Evolutionary conservation across 1,139 yeast species (phyloP), one percentile per base, ranked within the genome.

Genomic region (Sporopachydermia cereana): DNA sequence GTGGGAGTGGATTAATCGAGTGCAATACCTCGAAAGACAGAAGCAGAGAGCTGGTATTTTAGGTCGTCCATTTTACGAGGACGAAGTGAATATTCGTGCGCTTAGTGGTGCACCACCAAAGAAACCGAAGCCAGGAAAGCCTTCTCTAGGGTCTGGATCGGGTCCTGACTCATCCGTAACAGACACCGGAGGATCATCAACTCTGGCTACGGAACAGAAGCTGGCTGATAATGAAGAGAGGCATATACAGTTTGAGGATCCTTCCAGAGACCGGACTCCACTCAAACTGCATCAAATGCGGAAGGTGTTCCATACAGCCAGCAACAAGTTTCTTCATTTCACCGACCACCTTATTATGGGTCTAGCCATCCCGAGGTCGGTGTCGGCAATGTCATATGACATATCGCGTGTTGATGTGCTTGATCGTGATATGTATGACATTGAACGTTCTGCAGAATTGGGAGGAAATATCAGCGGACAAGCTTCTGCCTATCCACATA

Each of bases 1-100:
- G 0, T 85, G 95, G 94, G 93, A 82, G 60, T 85, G 95, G 94
- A 75, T 85, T 50, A 86, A 84, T 56, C 71, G 84, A 50, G 72
- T 81, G 45, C 74, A 74, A 48, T 64, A 71, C 14, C 63, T 79
- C 24, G 81, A 80, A 64, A 74, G 74, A 52, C 70, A 69, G n/a
- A 74, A 74, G 49, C 94, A 85, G 53, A 78, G 79, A 45, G 80
- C 77, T 48, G 94, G 95, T 1, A 77, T 86, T 2, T 62, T 86
- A 44, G 96, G 96, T 0, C 67, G 95, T 50, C 76, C 80, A 31
- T 74, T 83, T 43, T 83, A 78, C 57, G 91, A 82, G 50, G 93
- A 84, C 49, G 85, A 79, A 49, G 47, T 43, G n/a, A 45, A 43
- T 21, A 31, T 44, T 61, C 61, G 49, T 9, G 39, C 39, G 5